Evolutionary conservation across 2,329 filamentous ascomycete genomes (phyloP), one percentile per base, ranked within the genome.

Genomic region (Cladophialophora exuberans): DNA sequence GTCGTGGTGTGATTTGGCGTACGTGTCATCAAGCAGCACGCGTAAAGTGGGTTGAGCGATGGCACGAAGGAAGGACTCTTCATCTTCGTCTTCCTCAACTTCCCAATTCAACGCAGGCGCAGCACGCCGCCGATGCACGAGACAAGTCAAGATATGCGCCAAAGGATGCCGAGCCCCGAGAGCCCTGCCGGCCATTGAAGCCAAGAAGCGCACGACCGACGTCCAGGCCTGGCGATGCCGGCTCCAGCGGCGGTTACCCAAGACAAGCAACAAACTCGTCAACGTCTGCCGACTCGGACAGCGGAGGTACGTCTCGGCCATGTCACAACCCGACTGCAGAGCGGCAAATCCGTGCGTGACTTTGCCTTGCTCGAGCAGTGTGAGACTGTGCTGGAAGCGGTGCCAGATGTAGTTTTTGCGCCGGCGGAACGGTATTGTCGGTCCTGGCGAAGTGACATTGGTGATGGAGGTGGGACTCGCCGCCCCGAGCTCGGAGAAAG

Each of bases 321-420:
- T 48, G 6, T 18, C 30, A 20, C 45, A 48, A n/a, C 45, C 45
- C 30, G 20, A 22, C 38, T 48, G 45, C 18, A 48, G n/a, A n/a
- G 15, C 31, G 6, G 17, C 45, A 36, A 48, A 48, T 6, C 30
- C 45, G 7, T 13, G 15, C 6, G 4, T 20, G 31, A 48, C 22
- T 13, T 38, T 35, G 2, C 30, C 31, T 26, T 48, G 45, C 31
- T 48, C 45, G 18, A 48, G 22, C 9, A 48, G 45, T 10, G 31
- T 48, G 11, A 48, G 45, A 11, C 45, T 23, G 7, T 48, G 45
- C 30, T 48, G 45, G 17, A 48, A 38, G 6, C 28, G 45, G 31
- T 36, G 20, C 45, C 45, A 48, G 22, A 48, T 48, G n/a, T 48
- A 48, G 22, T 48, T 36, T 30, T 48, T 48, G 13, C 45, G 45